Evolutionary conservation across 2,329 filamentous ascomycete genomes (phyloP).

Genomic region (Neofusicoccum parvum): DNA sequence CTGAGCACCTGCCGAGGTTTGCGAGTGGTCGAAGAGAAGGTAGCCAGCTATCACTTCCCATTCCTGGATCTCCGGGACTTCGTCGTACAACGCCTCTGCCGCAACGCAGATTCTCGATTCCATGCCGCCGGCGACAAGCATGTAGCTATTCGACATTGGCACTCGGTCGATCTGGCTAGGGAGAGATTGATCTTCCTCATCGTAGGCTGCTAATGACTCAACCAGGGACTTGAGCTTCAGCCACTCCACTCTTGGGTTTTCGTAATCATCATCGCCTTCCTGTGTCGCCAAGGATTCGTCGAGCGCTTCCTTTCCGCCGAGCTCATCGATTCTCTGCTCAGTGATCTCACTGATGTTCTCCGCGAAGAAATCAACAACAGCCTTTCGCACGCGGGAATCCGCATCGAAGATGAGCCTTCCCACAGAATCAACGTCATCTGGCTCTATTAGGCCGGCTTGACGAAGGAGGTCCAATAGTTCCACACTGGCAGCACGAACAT

Average conservation of each 20-base stretch:
- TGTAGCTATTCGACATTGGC: conserved; percentile 40
- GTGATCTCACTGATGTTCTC: conserved; percentile 83
- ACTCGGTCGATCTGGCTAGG: conserved; percentile 50
- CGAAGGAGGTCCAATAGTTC: conserved; percentile 80
- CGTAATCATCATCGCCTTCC: conserved; percentile 73
- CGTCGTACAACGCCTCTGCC: conserved; percentile 81
- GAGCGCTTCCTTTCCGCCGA: conserved; percentile 76
- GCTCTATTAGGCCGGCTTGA: conserved; percentile 83
- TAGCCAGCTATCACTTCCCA: conserved; percentile 92
- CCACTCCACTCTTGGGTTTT: conserved; percentile 79
- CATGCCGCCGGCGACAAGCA: conserved; percentile 64
- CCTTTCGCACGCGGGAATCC: conserved; percentile 81
- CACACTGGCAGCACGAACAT: conserved; percentile 78
- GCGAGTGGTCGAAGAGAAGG: conserved; percentile 86
- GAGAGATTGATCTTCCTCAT: conserved; percentile 65
- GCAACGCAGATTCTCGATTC: conserved; percentile 86
- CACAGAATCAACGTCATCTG: conserved; percentile 85
- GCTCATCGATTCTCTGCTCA: conserved; percentile 76
- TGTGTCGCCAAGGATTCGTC: conserved; percentile 72
- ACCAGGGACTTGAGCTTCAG: conserved; percentile 88
- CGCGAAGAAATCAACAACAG: conserved; percentile 87
- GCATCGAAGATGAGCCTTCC: conserved; percentile 88
- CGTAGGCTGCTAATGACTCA: conserved; percentile 80
- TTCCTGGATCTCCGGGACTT: conserved; percentile 75
- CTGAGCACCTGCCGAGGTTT: conserved; percentile 48